Conservation (phyloP, 2,329 filamentous ascomycete genomes). For the Calonectria pseudoreteaudii region DNA sequence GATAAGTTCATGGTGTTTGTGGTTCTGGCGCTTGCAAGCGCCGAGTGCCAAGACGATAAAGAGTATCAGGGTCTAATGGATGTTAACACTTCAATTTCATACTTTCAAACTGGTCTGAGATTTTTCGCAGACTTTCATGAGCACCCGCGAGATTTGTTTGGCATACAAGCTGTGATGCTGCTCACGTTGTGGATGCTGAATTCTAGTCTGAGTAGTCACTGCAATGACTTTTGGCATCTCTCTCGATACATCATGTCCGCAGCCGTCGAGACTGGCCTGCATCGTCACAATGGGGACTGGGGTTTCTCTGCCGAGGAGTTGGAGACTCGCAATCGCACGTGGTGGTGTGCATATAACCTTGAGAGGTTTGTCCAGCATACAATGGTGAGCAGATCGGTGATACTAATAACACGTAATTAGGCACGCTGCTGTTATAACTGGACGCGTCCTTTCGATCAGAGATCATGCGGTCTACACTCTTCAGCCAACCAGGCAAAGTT, state of each 20-base stretch:
- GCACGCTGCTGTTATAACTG: constrained; percentile 38
- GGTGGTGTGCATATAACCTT: constrained; percentile 40
- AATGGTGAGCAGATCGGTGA: too few species aligned
- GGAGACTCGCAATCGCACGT: constrained; percentile 37
- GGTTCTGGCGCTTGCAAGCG: constrained; percentile 33
- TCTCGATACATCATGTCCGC: constrained; percentile 41
- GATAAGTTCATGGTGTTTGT: constrained; percentile 35
- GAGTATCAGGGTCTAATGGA: constrained; percentile 35
- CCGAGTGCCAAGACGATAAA: constrained; percentile 21
- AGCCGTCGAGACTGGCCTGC: constrained; percentile 40
- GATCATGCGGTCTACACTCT: constrained; percentile 41
- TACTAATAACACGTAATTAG: neutral
- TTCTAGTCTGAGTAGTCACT: constrained; percentile 32
- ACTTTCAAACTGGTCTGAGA: constrained; percentile 37
- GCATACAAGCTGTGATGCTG: constrained; percentile 36
- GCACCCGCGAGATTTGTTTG: constrained; percentile 31
- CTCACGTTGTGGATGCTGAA: constrained; percentile 41
- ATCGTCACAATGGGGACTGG: constrained; percentile 35
- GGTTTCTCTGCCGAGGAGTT: constrained; percentile 35
- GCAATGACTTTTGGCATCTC: constrained; percentile 43
- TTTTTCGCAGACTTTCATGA: constrained; percentile 37
- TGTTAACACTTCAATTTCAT: constrained; percentile 34
- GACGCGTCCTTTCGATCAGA: constrained; percentile 37
- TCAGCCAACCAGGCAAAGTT: constrained; percentile 12
- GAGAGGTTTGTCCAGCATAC: constrained; percentile 23